Evolutionary conservation across 306 rosid species (phyloP).

Genomic region (Trifolium dubium): DNA sequence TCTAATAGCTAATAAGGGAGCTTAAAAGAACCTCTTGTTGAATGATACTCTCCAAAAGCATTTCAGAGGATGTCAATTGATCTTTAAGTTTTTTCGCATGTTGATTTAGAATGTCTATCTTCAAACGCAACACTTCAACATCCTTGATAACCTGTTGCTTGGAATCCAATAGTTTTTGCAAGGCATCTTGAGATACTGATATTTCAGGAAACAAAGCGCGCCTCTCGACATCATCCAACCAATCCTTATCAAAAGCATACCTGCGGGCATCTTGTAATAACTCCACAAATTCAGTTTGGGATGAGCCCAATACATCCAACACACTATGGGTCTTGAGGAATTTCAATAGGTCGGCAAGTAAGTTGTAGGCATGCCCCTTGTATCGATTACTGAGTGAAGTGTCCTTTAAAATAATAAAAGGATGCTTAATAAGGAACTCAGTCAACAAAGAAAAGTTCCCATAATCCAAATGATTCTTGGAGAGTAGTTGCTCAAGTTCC

Average conservation of each 20-base stretch:
- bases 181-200: not conserved
- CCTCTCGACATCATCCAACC: not conserved
- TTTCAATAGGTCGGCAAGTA: not conserved
- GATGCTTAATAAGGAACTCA: slow-evolving; percentile 17
- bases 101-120: too few species aligned
- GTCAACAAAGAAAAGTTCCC: slow-evolving; percentile 5
- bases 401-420: not conserved
- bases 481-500: slow-evolving; percentile 6
- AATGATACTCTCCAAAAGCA: not conserved
- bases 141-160: too few species aligned
- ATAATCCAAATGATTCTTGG: not conserved
- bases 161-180: not conserved
- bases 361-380: slow-evolving; percentile 17
- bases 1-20: not conserved
- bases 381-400: not conserved
- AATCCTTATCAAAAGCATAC: not conserved
- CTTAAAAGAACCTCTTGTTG: not conserved
- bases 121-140: too few species aligned
- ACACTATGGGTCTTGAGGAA: slow-evolving; percentile 27
- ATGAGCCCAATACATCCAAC: not conserved
- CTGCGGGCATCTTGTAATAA: not conserved
- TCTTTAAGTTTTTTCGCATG: too few species aligned
- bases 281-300: slow-evolving; percentile 1
- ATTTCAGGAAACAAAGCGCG: not conserved
- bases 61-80: not conserved